A percentile compares a stretch with the other conserved stretches of the same genome.
These are phyloP conservation scores for Fusarium buxicola DNA, from an alignment of 2,329 filamentous ascomycete genomes.

Conservation along the genomic window DNA sequence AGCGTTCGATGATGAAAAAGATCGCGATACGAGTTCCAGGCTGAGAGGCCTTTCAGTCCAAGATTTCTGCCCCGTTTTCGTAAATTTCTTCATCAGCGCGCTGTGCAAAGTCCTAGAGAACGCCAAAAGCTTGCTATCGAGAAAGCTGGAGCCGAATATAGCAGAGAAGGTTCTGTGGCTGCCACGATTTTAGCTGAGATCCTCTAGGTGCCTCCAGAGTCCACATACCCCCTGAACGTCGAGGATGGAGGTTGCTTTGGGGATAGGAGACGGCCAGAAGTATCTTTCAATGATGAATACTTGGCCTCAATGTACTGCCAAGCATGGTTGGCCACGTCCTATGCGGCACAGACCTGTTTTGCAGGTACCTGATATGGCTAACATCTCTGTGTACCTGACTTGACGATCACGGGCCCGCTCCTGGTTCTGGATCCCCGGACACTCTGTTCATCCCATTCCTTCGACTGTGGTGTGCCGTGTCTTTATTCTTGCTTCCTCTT, in stretches of 20 bases:
- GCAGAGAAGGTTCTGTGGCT: too few species aligned
- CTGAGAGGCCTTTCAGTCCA: constrained; percentile 10
- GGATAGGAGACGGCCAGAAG: background rate
- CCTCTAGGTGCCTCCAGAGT: too few species aligned
- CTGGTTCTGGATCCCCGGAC: constrained; percentile 26
- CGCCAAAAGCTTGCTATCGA: constrained; percentile 9
- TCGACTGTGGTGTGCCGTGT: constrained; percentile 1
- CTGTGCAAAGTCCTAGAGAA: background rate
- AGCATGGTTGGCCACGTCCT: constrained; percentile 8
- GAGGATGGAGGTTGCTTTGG: background rate
- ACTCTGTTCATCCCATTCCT: constrained; percentile 40
- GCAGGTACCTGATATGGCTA: constrained; percentile 26
- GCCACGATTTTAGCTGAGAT: constrained; percentile 19
- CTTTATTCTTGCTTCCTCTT: background rate
- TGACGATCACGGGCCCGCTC: constrained; percentile 38
- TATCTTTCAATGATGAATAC: constrained; percentile 10
- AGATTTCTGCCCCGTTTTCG: constrained; percentile 10
- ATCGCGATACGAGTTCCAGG: constrained; percentile 19
- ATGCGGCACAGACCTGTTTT: constrained; percentile 6
- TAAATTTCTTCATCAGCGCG: constrained; percentile 14
- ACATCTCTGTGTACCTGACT: constrained; percentile 27
- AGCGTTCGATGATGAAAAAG: constrained; percentile 21
- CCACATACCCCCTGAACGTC: constrained; percentile 17
- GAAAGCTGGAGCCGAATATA: background rate
- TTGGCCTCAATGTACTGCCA: background rate